These are phyloP conservation scores for Candida albicans DNA, from an alignment of 1,139 yeast genomes.

Conservation along the genomic window DNA sequence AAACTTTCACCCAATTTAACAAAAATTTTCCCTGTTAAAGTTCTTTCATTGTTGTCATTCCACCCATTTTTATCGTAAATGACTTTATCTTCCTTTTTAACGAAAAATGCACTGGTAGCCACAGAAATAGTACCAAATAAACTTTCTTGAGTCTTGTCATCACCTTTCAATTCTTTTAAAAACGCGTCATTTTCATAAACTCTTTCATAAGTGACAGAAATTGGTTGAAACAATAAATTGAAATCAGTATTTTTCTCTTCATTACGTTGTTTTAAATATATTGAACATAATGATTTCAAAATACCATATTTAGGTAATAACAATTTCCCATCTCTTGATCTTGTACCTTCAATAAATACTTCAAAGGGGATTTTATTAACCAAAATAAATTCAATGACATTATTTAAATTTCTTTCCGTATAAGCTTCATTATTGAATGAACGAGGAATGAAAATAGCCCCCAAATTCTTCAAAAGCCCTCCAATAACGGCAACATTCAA, in stretches of 20 bases:
- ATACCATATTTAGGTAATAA: conserved; percentile 67
- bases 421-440: conserved; percentile 52
- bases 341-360: conserved; percentile 67
- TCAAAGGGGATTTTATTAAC: conserved; percentile 55
- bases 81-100: conserved; percentile 10
- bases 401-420: conserved; percentile 56
- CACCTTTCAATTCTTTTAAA: conserved; percentile 59
- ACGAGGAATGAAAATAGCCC: conserved; percentile 50
- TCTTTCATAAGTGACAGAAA: conserved; percentile 63
- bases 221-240: conserved; percentile 52
- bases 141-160: conserved; percentile 55
- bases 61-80: conserved; percentile 19
- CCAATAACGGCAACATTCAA: conserved; percentile 65
- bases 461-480: conserved; percentile 40
- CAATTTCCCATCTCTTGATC: conserved; percentile 66
- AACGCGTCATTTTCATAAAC: conserved; percentile 68
- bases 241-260: conserved; percentile 44
- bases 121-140: conserved; percentile 35
- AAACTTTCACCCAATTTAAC: conserved; percentile 39
- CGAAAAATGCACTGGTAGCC: conserved; percentile 33
- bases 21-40: conserved; percentile 41
- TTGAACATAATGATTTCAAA: conserved; percentile 49
- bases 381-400: conserved; percentile 54
- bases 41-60: conserved; percentile 28
- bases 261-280: conserved; percentile 46